Evolutionary conservation across 306 rosid genomes (phyloP).

Genomic region (Pueraria montana): DNA sequence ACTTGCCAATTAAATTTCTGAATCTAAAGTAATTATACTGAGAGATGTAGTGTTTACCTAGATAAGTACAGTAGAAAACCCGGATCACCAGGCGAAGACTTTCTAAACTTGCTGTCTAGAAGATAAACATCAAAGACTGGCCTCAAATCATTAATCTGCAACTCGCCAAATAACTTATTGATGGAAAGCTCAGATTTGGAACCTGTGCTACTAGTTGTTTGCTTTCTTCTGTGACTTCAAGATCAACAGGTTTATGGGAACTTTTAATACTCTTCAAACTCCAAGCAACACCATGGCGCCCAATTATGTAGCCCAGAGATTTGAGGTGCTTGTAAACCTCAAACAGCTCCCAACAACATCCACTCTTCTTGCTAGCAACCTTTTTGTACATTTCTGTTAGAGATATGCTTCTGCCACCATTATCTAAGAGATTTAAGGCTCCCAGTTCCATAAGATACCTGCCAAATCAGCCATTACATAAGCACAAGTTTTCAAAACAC

Average conservation of each 20-base stretch:
- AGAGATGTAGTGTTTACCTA: constrained; percentile 59
- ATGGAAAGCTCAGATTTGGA: constrained; percentile 50
- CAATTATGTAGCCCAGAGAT: constrained; percentile 79
- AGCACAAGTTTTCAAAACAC: constrained; percentile 38
- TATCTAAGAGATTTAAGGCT: constrained; percentile 63
- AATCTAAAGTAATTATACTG: constrained; percentile 17
- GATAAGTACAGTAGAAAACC: constrained; percentile 72
- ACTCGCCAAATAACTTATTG: constrained; percentile 50
- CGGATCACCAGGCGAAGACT: constrained; percentile 82
- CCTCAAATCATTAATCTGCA: constrained; percentile 63
- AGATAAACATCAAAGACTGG: constrained; percentile 79
- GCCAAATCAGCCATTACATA: constrained; percentile 41
- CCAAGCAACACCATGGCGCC: constrained; percentile 71
- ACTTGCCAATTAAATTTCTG: neutral
- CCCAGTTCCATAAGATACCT: constrained; percentile 87
- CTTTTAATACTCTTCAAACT: constrained; percentile 62
- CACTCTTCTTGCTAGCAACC: constrained; percentile 51
- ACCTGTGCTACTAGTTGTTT: constrained; percentile 42
- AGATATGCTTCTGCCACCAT: constrained; percentile 52
- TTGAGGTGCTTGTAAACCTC: constrained; percentile 87
- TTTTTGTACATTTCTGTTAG: constrained; percentile 66
- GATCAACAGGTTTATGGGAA: constrained; percentile 33
- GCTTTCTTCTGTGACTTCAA: constrained; percentile 50
- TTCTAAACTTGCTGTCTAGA: constrained; percentile 84
- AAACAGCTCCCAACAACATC: constrained; percentile 79